Percentiles rank a stretch among this genome's conserved stretches.
Evolutionary conservation across 768 basidiomycete genomes (phyloP).

Genomic region (Boletus pseudo-olivaceus): DNA sequence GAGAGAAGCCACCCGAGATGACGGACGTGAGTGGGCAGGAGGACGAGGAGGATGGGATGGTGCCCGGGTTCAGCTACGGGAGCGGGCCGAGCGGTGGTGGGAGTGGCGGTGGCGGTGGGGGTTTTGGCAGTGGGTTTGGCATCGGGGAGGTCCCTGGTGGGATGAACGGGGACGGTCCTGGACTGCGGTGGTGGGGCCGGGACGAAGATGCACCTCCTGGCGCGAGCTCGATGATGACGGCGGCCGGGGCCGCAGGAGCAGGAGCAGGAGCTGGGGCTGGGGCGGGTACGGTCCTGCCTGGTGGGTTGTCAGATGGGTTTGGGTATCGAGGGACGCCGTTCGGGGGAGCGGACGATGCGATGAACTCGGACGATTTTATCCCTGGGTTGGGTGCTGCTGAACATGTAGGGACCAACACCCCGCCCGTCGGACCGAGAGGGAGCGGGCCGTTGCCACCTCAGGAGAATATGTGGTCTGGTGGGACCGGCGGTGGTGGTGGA

Average conservation of each 20-base stretch:
- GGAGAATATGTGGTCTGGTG: conserved; percentile 47
- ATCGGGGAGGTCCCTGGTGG: conserved; percentile 27
- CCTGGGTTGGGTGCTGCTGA: conserved; percentile 56
- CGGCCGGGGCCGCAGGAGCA: no score
- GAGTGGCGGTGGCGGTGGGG: background rate
- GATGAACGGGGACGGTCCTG: conserved; percentile 6
- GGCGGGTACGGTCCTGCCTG: conserved; percentile 15
- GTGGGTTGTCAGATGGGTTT: conserved; percentile 17
- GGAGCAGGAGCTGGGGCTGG: background rate
- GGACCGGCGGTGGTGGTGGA: conserved; percentile 28
- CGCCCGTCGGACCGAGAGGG: conserved; percentile 33
- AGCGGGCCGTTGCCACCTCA: conserved; percentile 43
- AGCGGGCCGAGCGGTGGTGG: background rate
- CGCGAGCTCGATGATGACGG: background rate
- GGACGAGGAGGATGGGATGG: conserved; percentile 70
- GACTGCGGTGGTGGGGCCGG: conserved; percentile 42
- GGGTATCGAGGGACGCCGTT: conserved; percentile 26
- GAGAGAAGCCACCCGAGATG: conserved; percentile 79
- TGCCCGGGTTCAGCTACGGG: conserved; percentile 66
- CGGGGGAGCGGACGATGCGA: conserved; percentile 24
- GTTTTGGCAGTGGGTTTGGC: conserved; percentile 13
- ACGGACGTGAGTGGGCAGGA: conserved; percentile 57
- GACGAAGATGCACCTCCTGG: conserved; percentile 37
- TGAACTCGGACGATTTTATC: conserved; percentile 53
- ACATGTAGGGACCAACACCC: conserved; percentile 15